Evolutionary conservation across 306 rosid genomes (phyloP).

Genomic region (Lathyrus oleraceus): DNA sequence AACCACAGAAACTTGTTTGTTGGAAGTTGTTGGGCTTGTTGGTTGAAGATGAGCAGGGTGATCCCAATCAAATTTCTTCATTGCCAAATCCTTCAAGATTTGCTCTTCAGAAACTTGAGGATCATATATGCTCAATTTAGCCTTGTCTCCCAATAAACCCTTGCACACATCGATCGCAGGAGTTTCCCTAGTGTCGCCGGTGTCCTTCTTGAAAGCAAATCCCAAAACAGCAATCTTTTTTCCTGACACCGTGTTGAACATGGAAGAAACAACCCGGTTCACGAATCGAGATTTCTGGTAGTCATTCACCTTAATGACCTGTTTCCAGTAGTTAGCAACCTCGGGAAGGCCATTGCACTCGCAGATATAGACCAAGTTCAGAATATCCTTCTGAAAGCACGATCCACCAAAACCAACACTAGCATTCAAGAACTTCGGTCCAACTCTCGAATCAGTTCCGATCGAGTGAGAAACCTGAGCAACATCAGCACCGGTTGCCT

Average conservation of each 20-base stretch:
- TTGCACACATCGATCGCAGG: slow-evolving; percentile 88
- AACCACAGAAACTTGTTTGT: slow-evolving; percentile 62
- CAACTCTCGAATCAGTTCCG: slow-evolving; percentile 85
- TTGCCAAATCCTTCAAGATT: slow-evolving; percentile 66
- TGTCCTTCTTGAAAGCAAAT: slow-evolving; percentile 91
- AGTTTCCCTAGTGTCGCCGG: slow-evolving; percentile 90
- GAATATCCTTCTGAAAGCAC: slow-evolving; percentile 90
- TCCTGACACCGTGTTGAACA: slow-evolving; percentile 83
- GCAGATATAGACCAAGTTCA: slow-evolving; percentile 87
- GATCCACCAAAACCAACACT: slow-evolving; percentile 96
- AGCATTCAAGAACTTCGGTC: slow-evolving; percentile 84
- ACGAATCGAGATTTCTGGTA: slow-evolving; percentile 85
- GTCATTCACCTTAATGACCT: slow-evolving; percentile 86
- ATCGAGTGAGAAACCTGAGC: slow-evolving; percentile 76
- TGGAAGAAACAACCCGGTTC: slow-evolving; percentile 76
- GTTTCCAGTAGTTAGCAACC: slow-evolving; percentile 94
- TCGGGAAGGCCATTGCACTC: slow-evolving; percentile 95
- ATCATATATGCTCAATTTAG: slow-evolving; percentile 73
- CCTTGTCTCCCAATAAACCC: slow-evolving; percentile 79
- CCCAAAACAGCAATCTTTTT: slow-evolving; percentile 80
- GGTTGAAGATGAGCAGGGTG: slow-evolving; percentile 85
- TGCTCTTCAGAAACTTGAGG: slow-evolving; percentile 81
- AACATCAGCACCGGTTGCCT: slow-evolving; percentile 94
- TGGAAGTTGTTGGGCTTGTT: slow-evolving; percentile 59
- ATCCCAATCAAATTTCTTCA: slow-evolving; percentile 93